Percentiles rank a stretch among this genome's conserved stretches.
Evolutionary conservation across 208 protist genomes (phyloP).

Genomic region (Trypanosoma avium): DNA sequence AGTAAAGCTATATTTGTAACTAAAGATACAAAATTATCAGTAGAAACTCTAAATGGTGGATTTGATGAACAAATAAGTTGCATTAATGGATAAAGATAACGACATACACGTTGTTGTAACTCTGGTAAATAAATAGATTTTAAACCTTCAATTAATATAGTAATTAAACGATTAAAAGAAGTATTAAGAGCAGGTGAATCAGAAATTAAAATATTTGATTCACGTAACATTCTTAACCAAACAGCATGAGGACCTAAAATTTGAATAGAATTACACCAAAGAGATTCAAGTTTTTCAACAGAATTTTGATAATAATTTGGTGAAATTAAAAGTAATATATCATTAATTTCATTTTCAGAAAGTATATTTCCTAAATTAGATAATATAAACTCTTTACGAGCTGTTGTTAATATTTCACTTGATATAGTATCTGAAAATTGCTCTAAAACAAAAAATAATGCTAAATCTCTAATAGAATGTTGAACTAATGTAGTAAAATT

Average conservation of each 20-base stretch:
- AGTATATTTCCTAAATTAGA: slow-evolving; percentile 6
- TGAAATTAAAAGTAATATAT: slow-evolving; percentile 17
- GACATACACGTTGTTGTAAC: slow-evolving; percentile 25
- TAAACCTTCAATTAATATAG: slow-evolving; percentile 1
- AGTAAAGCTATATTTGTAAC: slow-evolving; percentile 48
- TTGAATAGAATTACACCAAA: slow-evolving; percentile 54
- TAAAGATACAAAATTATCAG: slow-evolving; percentile 72
- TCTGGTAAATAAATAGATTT: slow-evolving; percentile 10
- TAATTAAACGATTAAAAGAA: slow-evolving; percentile 26
- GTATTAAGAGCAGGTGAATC: slow-evolving; percentile 41
- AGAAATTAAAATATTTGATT: slow-evolving; percentile 23
- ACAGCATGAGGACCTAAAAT: slow-evolving; percentile 56
- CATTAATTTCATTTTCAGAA: slow-evolving; percentile 20
- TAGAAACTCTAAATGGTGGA: slow-evolving; percentile 39
- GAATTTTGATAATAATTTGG: slow-evolving; percentile 20
- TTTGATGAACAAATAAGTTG: slow-evolving; percentile 19
- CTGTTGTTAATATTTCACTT: slow-evolving; percentile 22
- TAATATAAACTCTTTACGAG: slow-evolving; percentile 19
- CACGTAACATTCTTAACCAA: slow-evolving; percentile 13
- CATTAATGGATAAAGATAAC: slow-evolving; percentile 27
- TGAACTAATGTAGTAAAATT: neutral
- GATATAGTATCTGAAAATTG: slow-evolving; percentile 68
- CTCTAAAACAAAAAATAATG: slow-evolving; percentile 76
- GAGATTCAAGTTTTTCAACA: slow-evolving; percentile 24
- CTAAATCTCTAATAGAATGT: slow-evolving; percentile 34